A percentile compares a stretch with the other conserved stretches of the same genome.
Evolutionary conservation across 495 filamentous ascomycete genomes (phyloP).

Genomic region (Lineolata rhizophorae): DNA sequence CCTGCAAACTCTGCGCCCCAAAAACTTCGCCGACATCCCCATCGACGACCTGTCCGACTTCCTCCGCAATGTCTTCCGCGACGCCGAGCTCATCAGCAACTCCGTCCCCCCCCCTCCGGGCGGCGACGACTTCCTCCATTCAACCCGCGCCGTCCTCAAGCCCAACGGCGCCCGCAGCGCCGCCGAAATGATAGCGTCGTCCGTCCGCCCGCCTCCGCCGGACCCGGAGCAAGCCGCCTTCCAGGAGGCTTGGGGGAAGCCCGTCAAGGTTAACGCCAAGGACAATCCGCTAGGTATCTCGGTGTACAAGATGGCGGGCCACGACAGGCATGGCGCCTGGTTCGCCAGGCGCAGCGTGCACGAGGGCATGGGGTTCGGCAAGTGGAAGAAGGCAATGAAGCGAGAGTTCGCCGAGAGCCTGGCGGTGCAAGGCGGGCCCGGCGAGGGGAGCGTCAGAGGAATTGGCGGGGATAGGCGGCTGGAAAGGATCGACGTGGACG

Average conservation of each 20-base stretch:
- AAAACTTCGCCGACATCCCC: conserved; percentile 40
- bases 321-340: conserved; percentile 73
- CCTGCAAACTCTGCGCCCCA: conserved; percentile 50
- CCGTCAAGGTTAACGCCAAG: conserved; percentile 41
- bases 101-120: conserved; percentile 43
- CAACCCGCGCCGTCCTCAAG: conserved; percentile 17
- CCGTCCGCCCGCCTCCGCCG: conserved; percentile 28
- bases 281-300: conserved; percentile 58
- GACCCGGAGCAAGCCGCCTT: conserved; percentile 27
- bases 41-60: conserved; percentile 28
- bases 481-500: conserved; percentile 31
- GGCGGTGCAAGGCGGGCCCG: conserved; percentile 32
- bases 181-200: conserved; percentile 28
- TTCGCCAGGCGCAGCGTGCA: conserved; percentile 77
- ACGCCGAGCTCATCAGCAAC: conserved; percentile 49
- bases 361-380: conserved; percentile 46
- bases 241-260: conserved; percentile 69
- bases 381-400: conserved; percentile 38
- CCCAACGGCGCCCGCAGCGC: conserved; percentile 20
- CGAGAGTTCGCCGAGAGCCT: conserved; percentile 43
- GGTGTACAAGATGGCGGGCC: conserved; percentile 57
- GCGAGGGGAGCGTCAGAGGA: conserved; percentile 54
- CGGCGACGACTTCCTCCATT: conserved; percentile 14
- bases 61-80: conserved; percentile 35
- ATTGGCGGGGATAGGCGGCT: conserved; percentile 61